Evolutionary conservation across 192 early-diverging fungal species (phyloP).

Genomic region (Backusella westeae): DNA sequence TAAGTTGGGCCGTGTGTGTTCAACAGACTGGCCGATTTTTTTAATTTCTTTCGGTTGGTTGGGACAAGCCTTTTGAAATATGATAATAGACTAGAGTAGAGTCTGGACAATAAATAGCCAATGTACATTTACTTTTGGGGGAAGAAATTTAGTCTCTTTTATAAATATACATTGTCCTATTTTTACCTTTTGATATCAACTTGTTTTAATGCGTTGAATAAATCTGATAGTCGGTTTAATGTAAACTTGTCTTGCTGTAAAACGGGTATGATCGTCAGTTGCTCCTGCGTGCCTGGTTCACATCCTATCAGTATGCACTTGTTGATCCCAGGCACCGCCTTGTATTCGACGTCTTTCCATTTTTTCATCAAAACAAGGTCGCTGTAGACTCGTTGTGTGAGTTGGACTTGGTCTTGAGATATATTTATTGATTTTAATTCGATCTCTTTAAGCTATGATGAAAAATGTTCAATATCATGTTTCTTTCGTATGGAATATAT

Average conservation of each 20-base stretch:
- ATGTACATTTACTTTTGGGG: conserved; percentile 12
- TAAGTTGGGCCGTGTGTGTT: not conserved
- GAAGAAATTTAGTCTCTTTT: not conserved
- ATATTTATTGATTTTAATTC: not conserved
- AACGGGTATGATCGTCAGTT: not conserved
- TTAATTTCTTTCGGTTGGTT: conserved; percentile 5
- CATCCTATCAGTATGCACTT: not conserved
- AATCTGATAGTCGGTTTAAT: not conserved
- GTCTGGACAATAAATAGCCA: conserved; percentile 20
- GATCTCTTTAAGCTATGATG: not conserved
- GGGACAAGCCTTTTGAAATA: conserved; percentile 1
- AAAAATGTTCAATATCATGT: not conserved
- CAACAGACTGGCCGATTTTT: not conserved
- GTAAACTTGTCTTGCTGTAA: not conserved
- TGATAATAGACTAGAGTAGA: conserved; percentile 24
- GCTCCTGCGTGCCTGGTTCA: not conserved
- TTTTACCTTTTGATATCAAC: not conserved
- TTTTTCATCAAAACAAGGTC: conserved; percentile 10
- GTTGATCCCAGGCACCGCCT: not conserved
- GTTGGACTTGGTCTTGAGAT: not conserved
- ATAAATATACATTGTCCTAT: not conserved
- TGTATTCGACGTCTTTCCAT: not conserved
- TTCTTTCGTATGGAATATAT: not conserved
- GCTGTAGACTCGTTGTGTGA: not conserved
- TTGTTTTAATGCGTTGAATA: not conserved